Percentiles rank a stretch among this genome's conserved stretches.
phyloP scores from a whole-genome alignment of 331 rosid genomes.

The Erythrophleum ivorense region DNA sequence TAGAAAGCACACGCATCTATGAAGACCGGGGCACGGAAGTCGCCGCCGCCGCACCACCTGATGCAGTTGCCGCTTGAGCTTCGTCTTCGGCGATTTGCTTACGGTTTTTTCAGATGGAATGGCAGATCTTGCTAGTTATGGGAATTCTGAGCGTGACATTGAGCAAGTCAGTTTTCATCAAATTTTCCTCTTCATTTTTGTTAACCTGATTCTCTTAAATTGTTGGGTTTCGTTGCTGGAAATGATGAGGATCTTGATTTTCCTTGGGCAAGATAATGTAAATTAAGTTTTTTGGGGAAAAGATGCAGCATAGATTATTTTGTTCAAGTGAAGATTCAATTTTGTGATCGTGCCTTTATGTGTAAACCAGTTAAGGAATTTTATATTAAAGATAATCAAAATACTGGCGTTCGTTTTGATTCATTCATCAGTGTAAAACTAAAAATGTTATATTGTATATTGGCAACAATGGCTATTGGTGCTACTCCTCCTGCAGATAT shows the following conservation, averaged over 20 bases:
- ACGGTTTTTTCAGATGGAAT: constrained; percentile 67
- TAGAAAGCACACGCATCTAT: constrained; percentile 65
- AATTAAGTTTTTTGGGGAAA: background rate
- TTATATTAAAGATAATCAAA: background rate
- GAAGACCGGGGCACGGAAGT: constrained; percentile 69
- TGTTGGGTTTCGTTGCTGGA: background rate
- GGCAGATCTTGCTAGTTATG: constrained; percentile 74
- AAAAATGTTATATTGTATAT: background rate
- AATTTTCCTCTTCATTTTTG: constrained; percentile 9
- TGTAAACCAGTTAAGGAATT: background rate
- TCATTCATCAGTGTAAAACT: background rate
- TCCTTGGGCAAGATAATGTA: background rate
- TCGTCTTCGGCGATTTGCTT: constrained; percentile 51
- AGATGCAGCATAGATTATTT: background rate
- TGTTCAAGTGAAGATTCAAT: background rate
- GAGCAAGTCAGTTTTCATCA: constrained; percentile 72
- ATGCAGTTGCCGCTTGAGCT: constrained; percentile 59
- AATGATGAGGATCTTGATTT: background rate
- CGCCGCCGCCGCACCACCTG: constrained; percentile 50
- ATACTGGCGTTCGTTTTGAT: background rate
- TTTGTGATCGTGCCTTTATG: background rate
- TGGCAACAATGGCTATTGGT: background rate
- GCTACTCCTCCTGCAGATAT: background rate
- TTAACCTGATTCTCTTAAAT: background rate
- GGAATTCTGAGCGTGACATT: constrained; percentile 60